phyloP scores from a whole-genome alignment of 2,329 filamentous ascomycete genomes.

The Ceratocystis eucalypticola region DNA sequence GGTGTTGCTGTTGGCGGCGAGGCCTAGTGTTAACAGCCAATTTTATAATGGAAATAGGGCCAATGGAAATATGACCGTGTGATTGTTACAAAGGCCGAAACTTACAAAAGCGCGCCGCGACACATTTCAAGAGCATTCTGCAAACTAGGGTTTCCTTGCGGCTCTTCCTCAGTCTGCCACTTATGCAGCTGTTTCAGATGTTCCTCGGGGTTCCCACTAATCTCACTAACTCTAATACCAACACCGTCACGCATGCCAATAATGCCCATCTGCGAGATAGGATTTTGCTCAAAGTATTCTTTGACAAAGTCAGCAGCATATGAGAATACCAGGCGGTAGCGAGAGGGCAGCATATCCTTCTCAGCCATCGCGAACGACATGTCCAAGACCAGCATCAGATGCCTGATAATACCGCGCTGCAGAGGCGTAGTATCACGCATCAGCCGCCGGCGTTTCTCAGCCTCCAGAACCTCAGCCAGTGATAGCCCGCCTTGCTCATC shows the following conservation, averaged over 20 bases:
- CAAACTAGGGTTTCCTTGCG: conserved; percentile 63
- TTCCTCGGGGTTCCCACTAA: conserved; percentile 81
- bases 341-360: conserved; percentile 82
- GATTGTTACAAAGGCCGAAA: conserved; percentile 15
- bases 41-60: conserved; percentile 4
- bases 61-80: neutral
- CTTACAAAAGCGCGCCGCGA: conserved; percentile 72
- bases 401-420: conserved; percentile 94
- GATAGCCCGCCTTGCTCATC: conserved; percentile 66
- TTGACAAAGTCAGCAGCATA: conserved; percentile 79
- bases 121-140: conserved; percentile 97
- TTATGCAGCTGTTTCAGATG: conserved; percentile 65
- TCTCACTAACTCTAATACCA: conserved; percentile 70
- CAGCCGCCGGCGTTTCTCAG: conserved; percentile 66
- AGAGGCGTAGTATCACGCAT: conserved; percentile 79
- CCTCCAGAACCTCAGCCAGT: conserved; percentile 63
- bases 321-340: conserved; percentile 67
- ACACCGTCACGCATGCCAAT: conserved; percentile 89
- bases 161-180: conserved; percentile 47
- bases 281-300: conserved; percentile 97
- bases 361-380: conserved; percentile 88
- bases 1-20: conserved; percentile 48
- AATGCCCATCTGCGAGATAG: conserved; percentile 87
- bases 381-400: conserved; percentile 80
- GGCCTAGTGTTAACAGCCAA: neutral